Evolutionary conservation across 139 green algal species (phyloP).

Genomic region (Haematococcus sp.): DNA sequence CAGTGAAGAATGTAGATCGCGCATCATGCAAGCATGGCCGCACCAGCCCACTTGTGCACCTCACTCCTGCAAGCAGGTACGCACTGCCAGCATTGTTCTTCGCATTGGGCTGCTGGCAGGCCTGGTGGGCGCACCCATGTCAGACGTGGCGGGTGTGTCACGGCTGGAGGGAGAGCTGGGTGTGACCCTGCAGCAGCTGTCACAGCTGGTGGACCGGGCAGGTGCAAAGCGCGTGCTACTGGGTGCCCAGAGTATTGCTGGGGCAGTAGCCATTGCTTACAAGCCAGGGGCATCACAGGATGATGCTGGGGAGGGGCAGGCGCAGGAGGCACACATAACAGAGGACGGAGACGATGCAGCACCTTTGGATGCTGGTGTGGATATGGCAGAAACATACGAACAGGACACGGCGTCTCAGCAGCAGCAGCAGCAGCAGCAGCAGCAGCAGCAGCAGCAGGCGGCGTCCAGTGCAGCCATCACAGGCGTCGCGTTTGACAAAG

Average conservation of each 20-base stretch:
- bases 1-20: too few species aligned
- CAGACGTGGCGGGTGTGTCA: not conserved
- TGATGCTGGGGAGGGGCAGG: not conserved
- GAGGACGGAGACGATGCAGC: too few species aligned
- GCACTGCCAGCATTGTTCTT: not conserved
- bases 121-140: not conserved
- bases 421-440: constrained; percentile 10
- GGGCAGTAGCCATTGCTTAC: not conserved
- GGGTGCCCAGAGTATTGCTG: constrained; percentile 23
- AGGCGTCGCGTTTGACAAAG: constrained; percentile 7
- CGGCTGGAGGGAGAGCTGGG: constrained; percentile 21
- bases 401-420: not conserved
- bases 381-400: not conserved
- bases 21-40: too few species aligned
- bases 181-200: not conserved
- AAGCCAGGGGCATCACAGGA: too few species aligned
- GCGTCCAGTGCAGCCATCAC: too few species aligned
- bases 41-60: too few species aligned
- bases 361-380: not conserved
- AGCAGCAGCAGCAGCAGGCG: constrained; percentile 6
- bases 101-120: constrained; percentile 35
- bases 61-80: too few species aligned
- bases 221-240: constrained; percentile 21
- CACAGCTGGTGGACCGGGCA: constrained; percentile 16
- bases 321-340: too few species aligned